Conservation (phyloP, 1,284 basidiomycete genomes). For the Gymnopus androsaceus region DNA sequence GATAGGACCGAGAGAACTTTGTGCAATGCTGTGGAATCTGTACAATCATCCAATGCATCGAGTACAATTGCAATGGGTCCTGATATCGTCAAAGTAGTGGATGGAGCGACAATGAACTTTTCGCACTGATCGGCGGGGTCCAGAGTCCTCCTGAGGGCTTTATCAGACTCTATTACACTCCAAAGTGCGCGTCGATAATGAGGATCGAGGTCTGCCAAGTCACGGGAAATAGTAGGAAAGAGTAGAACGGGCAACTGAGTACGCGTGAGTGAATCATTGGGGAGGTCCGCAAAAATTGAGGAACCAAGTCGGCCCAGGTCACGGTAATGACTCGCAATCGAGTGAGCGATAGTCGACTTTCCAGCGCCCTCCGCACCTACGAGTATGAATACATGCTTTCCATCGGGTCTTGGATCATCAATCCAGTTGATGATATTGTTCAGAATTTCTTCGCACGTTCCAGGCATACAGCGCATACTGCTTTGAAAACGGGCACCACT, state of each 20-base stretch:
- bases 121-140: slow-evolving; percentile 20
- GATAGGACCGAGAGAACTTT: slow-evolving; percentile 20
- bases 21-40: background rate
- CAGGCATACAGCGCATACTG: background rate
- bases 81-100: slow-evolving; percentile 2
- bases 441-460: background rate
- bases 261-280: slow-evolving; percentile 3
- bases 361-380: slow-evolving; percentile 23
- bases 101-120: slow-evolving; percentile 20
- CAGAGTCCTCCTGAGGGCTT: slow-evolving; percentile 6
- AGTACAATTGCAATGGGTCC: slow-evolving; percentile 13
- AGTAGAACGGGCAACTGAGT: slow-evolving; percentile 11
- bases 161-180: slow-evolving; percentile 12
- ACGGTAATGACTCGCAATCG: slow-evolving; percentile 20
- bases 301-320: slow-evolving; percentile 16
- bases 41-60: slow-evolving; percentile 25
- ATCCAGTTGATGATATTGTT: background rate
- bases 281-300: slow-evolving; percentile 21
- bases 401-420: background rate
- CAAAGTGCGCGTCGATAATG: background rate
- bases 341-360: slow-evolving; percentile 25
- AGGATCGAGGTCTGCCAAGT: slow-evolving; percentile 13
- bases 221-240: slow-evolving; percentile 21
- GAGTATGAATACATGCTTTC: slow-evolving; percentile 16
- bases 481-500: background rate